These are phyloP conservation scores for Xanthoconium separans DNA, from an alignment of 1,284 basidiomycete species.

Conservation along the genomic window DNA sequence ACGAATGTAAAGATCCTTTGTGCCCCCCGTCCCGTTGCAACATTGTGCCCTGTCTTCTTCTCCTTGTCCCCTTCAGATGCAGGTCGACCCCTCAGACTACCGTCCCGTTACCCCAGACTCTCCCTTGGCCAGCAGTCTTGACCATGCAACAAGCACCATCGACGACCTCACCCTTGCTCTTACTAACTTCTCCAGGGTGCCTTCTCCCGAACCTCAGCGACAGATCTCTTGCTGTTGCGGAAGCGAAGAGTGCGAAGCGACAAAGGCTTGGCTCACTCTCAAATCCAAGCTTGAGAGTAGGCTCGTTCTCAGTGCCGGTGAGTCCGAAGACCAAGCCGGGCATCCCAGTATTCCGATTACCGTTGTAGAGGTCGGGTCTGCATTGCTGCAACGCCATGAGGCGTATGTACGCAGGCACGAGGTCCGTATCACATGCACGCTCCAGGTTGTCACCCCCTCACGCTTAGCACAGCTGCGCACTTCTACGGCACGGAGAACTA, in stretches of 20 bases:
- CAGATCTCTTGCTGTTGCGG: conserved; percentile 64
- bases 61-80: conserved; percentile 19
- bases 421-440: conserved; percentile 38
- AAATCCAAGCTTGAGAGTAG: conserved; percentile 73
- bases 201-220: conserved; percentile 61
- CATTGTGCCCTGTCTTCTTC: no score
- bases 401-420: conserved; percentile 77
- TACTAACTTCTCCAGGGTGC: conserved; percentile 64
- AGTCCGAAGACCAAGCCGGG: conserved; percentile 27
- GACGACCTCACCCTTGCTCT: conserved; percentile 75
- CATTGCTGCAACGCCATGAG: conserved; percentile 84
- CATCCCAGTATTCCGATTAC: conserved; percentile 4
- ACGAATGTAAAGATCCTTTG: conserved; percentile 10
- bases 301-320: conserved; percentile 82
- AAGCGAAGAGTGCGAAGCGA: conserved; percentile 60
- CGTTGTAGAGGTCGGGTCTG: conserved; percentile 83
- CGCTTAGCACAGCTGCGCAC: conserved; percentile 16
- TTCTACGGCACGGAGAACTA: conserved; percentile 12
- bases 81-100: conserved; percentile 11
- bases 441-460: conserved; percentile 12
- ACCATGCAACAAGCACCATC: conserved; percentile 64
- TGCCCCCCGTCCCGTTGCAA: no score
- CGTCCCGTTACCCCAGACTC: conserved; percentile 53
- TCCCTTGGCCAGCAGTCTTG: conserved; percentile 53
- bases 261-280: conserved; percentile 60